A percentile compares a stretch with the other conserved stretches of the same genome.
Evolutionary conservation across 345 rosid species (phyloP).

Genomic region (Rhodomyrtus tomentosa): DNA sequence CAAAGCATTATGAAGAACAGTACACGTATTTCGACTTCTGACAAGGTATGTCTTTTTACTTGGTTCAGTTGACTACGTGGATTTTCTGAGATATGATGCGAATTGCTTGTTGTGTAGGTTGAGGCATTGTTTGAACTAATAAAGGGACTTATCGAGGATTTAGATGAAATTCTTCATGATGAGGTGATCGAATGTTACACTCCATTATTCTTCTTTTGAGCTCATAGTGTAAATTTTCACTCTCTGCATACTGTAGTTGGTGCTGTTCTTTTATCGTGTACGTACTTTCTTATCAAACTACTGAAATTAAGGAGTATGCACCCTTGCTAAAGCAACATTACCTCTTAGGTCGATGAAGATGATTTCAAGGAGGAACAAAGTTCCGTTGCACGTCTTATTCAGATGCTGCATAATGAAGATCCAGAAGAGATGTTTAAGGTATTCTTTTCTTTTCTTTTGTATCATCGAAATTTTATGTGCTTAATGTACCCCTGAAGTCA

Average conservation of each 20-base stretch:
- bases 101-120: slow-evolving; percentile 35
- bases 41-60: slow-evolving; percentile 40
- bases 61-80: neutral
- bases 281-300: neutral
- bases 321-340: neutral
- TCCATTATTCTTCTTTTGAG: neutral
- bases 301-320: neutral
- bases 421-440: slow-evolving; percentile 98
- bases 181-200: slow-evolving; percentile 34
- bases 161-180: slow-evolving; percentile 47
- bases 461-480: neutral
- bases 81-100: slow-evolving; percentile 1
- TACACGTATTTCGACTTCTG: slow-evolving; percentile 63
- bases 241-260: neutral
- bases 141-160: slow-evolving; percentile 87
- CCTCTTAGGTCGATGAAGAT: slow-evolving; percentile 70
- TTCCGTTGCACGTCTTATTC: slow-evolving; percentile 93
- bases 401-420: slow-evolving; percentile 80
- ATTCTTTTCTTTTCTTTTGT: neutral
- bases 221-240: neutral
- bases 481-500: neutral
- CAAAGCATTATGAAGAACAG: slow-evolving; percentile 95
- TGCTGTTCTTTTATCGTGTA: neutral
- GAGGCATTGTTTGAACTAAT: slow-evolving; percentile 86
- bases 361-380: slow-evolving; percentile 97